Evolutionary conservation across 257 asterid species (phyloP).

Genomic region (Solanum chmielewskii): DNA sequence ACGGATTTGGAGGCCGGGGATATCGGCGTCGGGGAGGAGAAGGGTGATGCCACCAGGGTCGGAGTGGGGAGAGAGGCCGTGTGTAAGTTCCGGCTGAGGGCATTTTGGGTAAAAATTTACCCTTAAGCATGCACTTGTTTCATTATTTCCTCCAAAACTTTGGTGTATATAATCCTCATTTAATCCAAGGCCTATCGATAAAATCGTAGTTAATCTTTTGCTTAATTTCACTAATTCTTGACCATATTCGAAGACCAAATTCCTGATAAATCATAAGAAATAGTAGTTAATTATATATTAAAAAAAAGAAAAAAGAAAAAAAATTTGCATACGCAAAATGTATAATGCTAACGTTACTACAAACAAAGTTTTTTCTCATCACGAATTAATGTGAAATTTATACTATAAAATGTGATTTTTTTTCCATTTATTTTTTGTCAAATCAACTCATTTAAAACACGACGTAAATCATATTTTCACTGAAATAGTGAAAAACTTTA

Average conservation of each 20-base stretch:
- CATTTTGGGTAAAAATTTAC: slow-evolving; percentile 73
- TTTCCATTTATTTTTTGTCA: rapidly evolving
- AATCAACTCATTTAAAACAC: not conserved
- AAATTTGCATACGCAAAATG: no score
- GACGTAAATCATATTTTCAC: no score
- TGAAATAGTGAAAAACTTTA: no score
- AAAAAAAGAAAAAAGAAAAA: no score
- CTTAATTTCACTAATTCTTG: slow-evolving; percentile 44
- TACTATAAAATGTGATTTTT: no score
- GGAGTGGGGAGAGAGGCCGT: slow-evolving; percentile 75
- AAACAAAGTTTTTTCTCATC: not conserved
- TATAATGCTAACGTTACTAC: not conserved
- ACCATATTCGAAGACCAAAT: slow-evolving; percentile 39
- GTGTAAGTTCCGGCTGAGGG: slow-evolving; percentile 82
- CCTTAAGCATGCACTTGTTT: slow-evolving; percentile 56
- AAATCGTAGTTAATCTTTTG: slow-evolving; percentile 37
- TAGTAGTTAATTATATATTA: no score
- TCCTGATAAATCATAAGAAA: slow-evolving; percentile 22
- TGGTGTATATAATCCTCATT: slow-evolving; percentile 38
- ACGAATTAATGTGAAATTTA: no score
- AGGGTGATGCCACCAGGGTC: slow-evolving; percentile 85
- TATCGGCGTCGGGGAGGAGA: slow-evolving; percentile 58
- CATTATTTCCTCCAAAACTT: slow-evolving; percentile 57
- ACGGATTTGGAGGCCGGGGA: slow-evolving; percentile 77
- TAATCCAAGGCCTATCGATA: slow-evolving; percentile 52